phyloP scores from a whole-genome alignment of 1,284 basidiomycete species.

The Xerocomus amazonicus region DNA sequence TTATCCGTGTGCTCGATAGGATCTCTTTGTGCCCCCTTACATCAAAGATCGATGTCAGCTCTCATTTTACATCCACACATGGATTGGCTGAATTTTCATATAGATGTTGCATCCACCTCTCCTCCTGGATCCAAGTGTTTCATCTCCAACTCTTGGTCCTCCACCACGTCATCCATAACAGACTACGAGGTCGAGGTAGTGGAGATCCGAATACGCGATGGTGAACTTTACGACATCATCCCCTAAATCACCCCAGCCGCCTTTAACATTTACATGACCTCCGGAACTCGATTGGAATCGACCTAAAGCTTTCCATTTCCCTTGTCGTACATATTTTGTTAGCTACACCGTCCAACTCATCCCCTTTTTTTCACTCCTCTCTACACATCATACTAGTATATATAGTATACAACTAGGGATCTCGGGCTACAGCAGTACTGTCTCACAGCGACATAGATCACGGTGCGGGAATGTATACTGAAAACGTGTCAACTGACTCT shows the following conservation, averaged over 20 bases:
- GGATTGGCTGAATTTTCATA: not conserved
- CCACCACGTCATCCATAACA: conserved; percentile 57
- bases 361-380: conserved; percentile 6
- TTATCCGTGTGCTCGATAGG: conserved; percentile 43
- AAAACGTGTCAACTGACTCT: not conserved
- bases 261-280: not conserved
- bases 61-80: conserved; percentile 25
- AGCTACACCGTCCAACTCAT: conserved; percentile 6
- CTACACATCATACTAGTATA: not conserved
- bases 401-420: conserved; percentile 5
- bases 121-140: conserved; percentile 65
- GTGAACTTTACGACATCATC: conserved; percentile 70
- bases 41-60: conserved; percentile 80
- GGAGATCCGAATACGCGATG: conserved; percentile 76
- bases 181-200: conserved; percentile 81
- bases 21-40: conserved; percentile 79
- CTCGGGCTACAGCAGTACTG: conserved; percentile 4
- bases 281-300: not conserved
- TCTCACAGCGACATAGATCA: conserved; percentile 13
- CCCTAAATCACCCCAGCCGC: conserved; percentile 40
- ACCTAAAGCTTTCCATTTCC: not conserved
- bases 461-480: conserved; percentile 17
- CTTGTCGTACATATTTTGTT: conserved; percentile 4
- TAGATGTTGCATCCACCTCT: conserved; percentile 78
- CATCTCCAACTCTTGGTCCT: conserved; percentile 64